Evolutionary conservation across 805 yeast genomes (phyloP), one percentile per base, ranked within the genome.

Genomic region (Tetrapisispora fleetii): DNA sequence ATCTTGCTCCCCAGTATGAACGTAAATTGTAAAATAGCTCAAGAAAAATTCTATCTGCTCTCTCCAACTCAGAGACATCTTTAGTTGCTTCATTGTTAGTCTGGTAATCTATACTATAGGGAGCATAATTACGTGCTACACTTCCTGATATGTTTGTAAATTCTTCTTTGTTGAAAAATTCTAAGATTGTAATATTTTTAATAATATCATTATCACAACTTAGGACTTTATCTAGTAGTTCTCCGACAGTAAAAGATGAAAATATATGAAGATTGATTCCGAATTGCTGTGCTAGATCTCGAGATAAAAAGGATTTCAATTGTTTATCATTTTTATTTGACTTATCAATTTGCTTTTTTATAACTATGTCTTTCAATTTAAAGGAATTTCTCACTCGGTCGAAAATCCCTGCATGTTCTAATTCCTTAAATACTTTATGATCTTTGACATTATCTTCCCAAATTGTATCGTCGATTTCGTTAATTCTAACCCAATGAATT

Each of bases 401-500:
- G 54, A 84, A 76, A 13, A 85, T 74, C 47, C 93, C 93, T 47
- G 69, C 70, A 19, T 73, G 67, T 64, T 76, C 65, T 51, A 85
- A 69, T 22, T 76, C 79, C 39, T 65, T 69, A 43, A 78, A 65
- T 0, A 69, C 68, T 19, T 77, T 74, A 24, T 43, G 43, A n/a
- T 57, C 48, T 43, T 75, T 71, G 0, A 68, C 57, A 16, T 66
- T 56, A 19, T 66, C 63, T 30, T 72, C 72, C 95, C 95, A 85
- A 54, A 85, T 74, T 0, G 93, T 81, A 39, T 76, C 71, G 17
- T 72, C 68, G 16, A 81, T 69, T 44, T 71, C 64, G 14, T 81
- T 85, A 42, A 85, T 68, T 58, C 79, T 83, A 53, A 85, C 93
- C 95, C 93, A 85, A 57, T 85, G 95, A 52, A 85, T 76, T 58